phyloP scores from a whole-genome alignment of 495 filamentous ascomycete genomes.

The Penicillium cinerascens region DNA sequence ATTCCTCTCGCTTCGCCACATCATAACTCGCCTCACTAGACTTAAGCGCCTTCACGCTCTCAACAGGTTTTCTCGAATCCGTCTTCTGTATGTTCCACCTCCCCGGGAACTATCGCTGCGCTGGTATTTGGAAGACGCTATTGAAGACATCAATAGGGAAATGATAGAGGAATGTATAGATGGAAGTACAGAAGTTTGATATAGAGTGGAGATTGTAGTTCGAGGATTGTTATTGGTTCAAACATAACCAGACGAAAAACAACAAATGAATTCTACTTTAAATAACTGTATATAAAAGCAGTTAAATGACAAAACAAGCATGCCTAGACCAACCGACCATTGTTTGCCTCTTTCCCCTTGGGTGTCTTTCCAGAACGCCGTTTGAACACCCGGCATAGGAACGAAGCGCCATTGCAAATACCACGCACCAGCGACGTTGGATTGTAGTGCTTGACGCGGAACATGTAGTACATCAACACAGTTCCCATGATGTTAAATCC shows the following conservation, averaged over 20 bases:
- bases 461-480: constrained; percentile 50
- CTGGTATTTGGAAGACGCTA: constrained; percentile 3
- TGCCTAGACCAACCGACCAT: constrained; percentile 31
- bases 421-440: constrained; percentile 35
- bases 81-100: constrained; percentile 29
- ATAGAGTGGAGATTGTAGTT: background rate
- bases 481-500: constrained; percentile 49
- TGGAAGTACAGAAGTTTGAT: background rate
- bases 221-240: background rate
- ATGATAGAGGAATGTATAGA: background rate
- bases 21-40: constrained; percentile 38
- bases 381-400: constrained; percentile 41
- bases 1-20: constrained; percentile 41
- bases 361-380: constrained; percentile 51
- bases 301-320: background rate
- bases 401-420: constrained; percentile 21
- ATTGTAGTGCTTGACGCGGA: constrained; percentile 49
- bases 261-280: background rate
- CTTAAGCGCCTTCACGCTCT: constrained; percentile 31
- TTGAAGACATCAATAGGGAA: background rate
- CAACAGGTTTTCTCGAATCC: constrained; percentile 46
- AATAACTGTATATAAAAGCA: background rate
- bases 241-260: background rate
- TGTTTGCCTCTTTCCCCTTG: constrained; percentile 57
- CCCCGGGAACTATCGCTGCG: constrained; percentile 39